Percentiles rank a stretch among this genome's conserved stretches.
phyloP scores from a whole-genome alignment of 495 filamentous ascomycete genomes.

The Polyplosphaeria fusca region DNA sequence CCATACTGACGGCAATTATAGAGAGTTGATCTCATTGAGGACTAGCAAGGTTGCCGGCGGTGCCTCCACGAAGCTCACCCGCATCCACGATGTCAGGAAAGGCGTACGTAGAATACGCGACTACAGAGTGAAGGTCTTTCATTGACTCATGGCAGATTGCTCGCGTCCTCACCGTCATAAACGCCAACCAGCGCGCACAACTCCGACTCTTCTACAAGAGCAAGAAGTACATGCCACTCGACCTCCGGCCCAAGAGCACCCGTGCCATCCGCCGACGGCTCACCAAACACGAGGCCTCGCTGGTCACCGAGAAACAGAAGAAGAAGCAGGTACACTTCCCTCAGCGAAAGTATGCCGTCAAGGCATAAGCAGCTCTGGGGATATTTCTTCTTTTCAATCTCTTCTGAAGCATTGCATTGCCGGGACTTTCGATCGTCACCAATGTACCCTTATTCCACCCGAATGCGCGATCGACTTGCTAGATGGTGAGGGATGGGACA shows the following conservation, averaged over 20 bases:
- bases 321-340: conserved; percentile 97
- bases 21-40: conserved; percentile 61
- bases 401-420: conserved; percentile 33
- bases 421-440: conserved; percentile 30
- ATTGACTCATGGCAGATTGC: no score
- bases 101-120: conserved; percentile 46
- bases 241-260: conserved; percentile 95
- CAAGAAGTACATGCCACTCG: conserved; percentile 79
- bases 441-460: conserved; percentile 31
- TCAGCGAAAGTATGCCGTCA: conserved; percentile 96
- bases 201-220: conserved; percentile 98
- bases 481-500: not conserved
- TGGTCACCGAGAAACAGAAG: conserved; percentile 80
- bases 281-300: conserved; percentile 80
- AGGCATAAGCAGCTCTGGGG: conserved; percentile 60
- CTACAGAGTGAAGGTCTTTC: no score
- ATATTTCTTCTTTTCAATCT: conserved; percentile 20
- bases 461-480: conserved; percentile 7
- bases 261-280: conserved; percentile 90
- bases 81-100: conserved; percentile 99
- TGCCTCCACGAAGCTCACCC: conserved; percentile 88
- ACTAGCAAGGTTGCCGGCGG: conserved; percentile 90
- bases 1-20: conserved; percentile 60
- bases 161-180: conserved; percentile 97
- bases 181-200: conserved; percentile 95